Conservation (phyloP, 2,329 filamentous ascomycete species). For the Trichoderma sp. region DNA sequence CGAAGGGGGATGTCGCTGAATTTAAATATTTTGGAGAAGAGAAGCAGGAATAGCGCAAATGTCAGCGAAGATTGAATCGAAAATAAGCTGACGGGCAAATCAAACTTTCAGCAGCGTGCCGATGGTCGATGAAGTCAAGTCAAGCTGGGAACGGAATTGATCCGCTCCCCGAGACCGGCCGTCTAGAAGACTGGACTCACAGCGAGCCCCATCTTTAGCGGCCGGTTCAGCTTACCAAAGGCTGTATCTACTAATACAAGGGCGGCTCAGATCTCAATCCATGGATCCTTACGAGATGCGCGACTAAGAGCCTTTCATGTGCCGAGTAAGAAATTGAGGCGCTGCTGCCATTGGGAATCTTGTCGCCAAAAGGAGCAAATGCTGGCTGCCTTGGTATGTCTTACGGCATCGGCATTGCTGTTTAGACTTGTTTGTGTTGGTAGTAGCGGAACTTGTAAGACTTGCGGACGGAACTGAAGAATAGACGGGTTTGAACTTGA, state of each 20-base stretch:
- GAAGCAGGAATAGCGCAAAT: not conserved
- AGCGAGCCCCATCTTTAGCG: slow-evolving; percentile 1
- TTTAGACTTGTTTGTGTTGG: not conserved
- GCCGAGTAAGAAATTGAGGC: not conserved
- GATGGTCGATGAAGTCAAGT: not conserved
- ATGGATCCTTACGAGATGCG: not conserved
- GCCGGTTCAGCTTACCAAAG: slow-evolving; percentile 2
- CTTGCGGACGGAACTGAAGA: not conserved
- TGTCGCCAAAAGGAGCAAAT: not conserved
- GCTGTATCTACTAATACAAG: not conserved
- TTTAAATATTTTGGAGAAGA: not conserved
- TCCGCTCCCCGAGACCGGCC: slow-evolving; percentile 16
- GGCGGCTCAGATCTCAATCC: not conserved
- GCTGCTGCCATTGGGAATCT: not conserved
- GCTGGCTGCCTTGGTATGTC: not conserved
- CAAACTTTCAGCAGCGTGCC: not conserved
- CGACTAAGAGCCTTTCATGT: not conserved
- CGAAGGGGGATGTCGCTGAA: not conserved
- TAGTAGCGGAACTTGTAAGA: not conserved
- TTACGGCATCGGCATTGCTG: not conserved
- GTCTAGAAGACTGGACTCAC: not conserved
- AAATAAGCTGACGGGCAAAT: slow-evolving; percentile 8
- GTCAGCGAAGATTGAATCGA: not conserved
- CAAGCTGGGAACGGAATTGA: not conserved
- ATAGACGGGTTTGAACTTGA: not conserved